Conservation (phyloP, 441 rosid species). For the Breynia disticha region DNA sequence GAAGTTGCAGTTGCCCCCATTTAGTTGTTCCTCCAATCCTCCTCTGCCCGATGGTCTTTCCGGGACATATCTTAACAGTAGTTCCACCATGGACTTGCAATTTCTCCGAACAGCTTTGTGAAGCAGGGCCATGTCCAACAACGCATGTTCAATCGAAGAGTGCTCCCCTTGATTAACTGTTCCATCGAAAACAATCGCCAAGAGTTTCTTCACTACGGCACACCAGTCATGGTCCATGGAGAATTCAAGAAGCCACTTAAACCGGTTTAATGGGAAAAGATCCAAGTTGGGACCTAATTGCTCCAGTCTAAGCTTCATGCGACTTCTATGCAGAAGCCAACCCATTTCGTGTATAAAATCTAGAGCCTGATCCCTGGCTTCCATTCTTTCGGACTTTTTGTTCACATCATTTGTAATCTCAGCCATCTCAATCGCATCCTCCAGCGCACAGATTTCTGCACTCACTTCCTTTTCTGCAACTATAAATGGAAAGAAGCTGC, state of each 20-base stretch:
- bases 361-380: constrained; percentile 48
- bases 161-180: constrained; percentile 37
- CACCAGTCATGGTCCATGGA: constrained; percentile 84
- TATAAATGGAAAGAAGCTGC: constrained; percentile 80
- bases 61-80: constrained; percentile 52
- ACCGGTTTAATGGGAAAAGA: constrained; percentile 51
- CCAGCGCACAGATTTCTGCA: constrained; percentile 61
- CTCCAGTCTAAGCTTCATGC: constrained; percentile 34
- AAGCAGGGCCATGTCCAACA: constrained; percentile 58
- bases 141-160: constrained; percentile 30
- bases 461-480: constrained; percentile 66
- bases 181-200: constrained; percentile 53
- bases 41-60: constrained; percentile 15
- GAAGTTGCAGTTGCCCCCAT: constrained; percentile 18
- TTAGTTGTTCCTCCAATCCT: constrained; percentile 15
- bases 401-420: constrained; percentile 24
- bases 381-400: constrained; percentile 20
- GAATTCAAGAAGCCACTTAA: constrained; percentile 71
- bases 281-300: constrained; percentile 38
- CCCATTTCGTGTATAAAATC: constrained; percentile 80
- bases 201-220: constrained; percentile 64
- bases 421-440: constrained; percentile 38
- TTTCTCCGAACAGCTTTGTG: constrained; percentile 80
- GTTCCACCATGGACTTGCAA: constrained; percentile 52
- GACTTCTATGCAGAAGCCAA: constrained; percentile 75